Evolutionary conservation across 2,329 filamentous ascomycete species (phyloP).

Genomic region (Diplocarpon rosae): DNA sequence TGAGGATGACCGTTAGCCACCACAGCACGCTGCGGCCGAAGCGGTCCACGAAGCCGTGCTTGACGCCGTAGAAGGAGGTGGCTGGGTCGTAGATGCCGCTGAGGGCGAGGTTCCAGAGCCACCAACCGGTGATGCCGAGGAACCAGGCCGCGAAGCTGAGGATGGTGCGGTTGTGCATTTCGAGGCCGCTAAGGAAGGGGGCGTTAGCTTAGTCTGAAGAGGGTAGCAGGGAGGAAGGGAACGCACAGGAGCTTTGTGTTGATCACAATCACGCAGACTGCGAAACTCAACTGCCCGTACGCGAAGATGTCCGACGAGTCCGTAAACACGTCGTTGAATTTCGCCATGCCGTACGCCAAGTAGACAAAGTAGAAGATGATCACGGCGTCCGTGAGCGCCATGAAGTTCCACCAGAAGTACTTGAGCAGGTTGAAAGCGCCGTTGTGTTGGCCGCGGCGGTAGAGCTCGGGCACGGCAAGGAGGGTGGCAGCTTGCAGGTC

Average conservation of each 20-base stretch:
- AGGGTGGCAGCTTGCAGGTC: slow-evolving; percentile 72
- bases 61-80: slow-evolving; percentile 55
- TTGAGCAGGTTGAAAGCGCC: slow-evolving; percentile 66
- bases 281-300: slow-evolving; percentile 60
- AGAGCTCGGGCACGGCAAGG: slow-evolving; percentile 79
- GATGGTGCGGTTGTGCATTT: slow-evolving; percentile 65
- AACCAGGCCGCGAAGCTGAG: slow-evolving; percentile 47
- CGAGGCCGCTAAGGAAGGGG: slow-evolving; percentile 51
- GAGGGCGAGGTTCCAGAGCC: slow-evolving; percentile 74
- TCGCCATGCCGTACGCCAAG: slow-evolving; percentile 46
- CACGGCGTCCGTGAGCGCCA: slow-evolving; percentile 62
- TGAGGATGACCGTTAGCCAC: slow-evolving; percentile 63
- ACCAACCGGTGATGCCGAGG: slow-evolving; percentile 62
- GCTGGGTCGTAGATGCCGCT: slow-evolving; percentile 41
- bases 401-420: slow-evolving; percentile 68
- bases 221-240: background rate
- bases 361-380: slow-evolving; percentile 65
- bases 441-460: slow-evolving; percentile 66
- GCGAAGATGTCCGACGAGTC: slow-evolving; percentile 54
- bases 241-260: slow-evolving; percentile 62
- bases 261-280: slow-evolving; percentile 59
- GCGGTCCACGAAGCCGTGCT: slow-evolving; percentile 51
- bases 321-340: slow-evolving; percentile 41
- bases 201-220: slow-evolving; percentile 29
- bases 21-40: slow-evolving; percentile 62